Conservation (phyloP, 2,329 filamentous ascomycete genomes). For the Eutypella sp. region DNA sequence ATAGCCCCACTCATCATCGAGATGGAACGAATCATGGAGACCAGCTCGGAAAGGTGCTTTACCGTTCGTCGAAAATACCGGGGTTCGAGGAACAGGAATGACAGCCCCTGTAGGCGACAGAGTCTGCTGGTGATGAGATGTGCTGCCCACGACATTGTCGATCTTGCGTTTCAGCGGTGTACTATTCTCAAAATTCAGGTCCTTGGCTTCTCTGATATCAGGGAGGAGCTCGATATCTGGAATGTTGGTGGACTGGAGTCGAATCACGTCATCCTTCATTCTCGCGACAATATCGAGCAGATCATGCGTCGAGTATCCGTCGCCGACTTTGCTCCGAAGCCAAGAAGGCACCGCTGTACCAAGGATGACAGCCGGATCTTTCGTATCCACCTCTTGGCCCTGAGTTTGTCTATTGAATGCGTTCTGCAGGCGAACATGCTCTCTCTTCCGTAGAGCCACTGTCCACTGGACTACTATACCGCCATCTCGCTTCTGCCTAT, state of each 20-base stretch:
- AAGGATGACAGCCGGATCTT: conserved; percentile 27
- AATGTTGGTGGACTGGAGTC: conserved; percentile 38
- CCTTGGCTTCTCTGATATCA: conserved; percentile 39
- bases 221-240: conserved; percentile 58
- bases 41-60: too few relatives aligned
- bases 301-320: conserved; percentile 42
- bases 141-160: too few relatives aligned
- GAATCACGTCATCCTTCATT: conserved; percentile 40
- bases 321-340: conserved; percentile 41
- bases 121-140: too few relatives aligned
- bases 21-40: too few relatives aligned
- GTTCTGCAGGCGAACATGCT: conserved; percentile 51
- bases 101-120: too few relatives aligned
- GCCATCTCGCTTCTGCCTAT: conserved; percentile 30
- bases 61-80: too few relatives aligned
- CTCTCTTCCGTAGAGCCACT: conserved; percentile 59
- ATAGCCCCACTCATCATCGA: too few relatives aligned
- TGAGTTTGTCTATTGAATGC: conserved; percentile 26
- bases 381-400: conserved; percentile 29
- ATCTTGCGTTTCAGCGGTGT: conserved; percentile 22
- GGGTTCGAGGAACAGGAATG: too few relatives aligned
- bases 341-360: conserved; percentile 43
- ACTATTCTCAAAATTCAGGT: conserved; percentile 24
- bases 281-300: conserved; percentile 43
- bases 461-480: conserved; percentile 55